Evolutionary conservation across 2,329 filamentous ascomycete species (phyloP).

Genomic region (Lachnellula willkommii): DNA sequence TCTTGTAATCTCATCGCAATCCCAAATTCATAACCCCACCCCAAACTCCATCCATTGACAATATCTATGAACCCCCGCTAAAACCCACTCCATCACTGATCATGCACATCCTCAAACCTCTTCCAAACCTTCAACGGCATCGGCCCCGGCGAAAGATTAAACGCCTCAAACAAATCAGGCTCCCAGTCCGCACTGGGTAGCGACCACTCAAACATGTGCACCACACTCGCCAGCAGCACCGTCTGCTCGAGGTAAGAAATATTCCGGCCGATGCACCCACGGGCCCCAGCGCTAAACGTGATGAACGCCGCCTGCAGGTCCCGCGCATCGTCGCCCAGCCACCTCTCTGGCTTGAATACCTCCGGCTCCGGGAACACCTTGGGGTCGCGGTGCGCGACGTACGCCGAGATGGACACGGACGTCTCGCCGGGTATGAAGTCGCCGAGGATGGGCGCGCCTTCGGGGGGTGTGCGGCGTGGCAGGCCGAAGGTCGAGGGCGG

Average conservation of each 20-base stretch:
- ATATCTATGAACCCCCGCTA: too few species aligned
- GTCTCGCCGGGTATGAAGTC: conserved; percentile 42
- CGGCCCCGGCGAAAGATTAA: conserved; percentile 25
- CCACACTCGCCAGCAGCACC: conserved; percentile 38
- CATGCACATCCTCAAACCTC: conserved; percentile 2
- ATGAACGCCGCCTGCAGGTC: conserved; percentile 36
- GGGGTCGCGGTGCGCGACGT: conserved; percentile 36
- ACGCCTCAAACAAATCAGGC: conserved; percentile 22
- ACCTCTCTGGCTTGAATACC: conserved; percentile 38
- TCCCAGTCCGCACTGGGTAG: conserved; percentile 30
- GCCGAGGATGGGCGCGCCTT: conserved; percentile 40
- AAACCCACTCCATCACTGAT: too few species aligned
- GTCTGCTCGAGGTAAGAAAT: conserved; percentile 43
- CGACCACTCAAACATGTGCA: conserved; percentile 40
- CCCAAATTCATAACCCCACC: too few species aligned
- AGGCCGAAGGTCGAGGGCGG: conserved; percentile 41
- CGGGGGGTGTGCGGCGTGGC: conserved; percentile 40
- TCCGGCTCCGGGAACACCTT: conserved; percentile 35
- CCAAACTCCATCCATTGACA: too few species aligned
- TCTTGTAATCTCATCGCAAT: too few species aligned
- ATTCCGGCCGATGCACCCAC: conserved; percentile 39
- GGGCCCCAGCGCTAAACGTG: conserved; percentile 36
- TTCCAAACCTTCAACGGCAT: conserved; percentile 29
- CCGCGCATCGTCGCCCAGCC: conserved; percentile 38
- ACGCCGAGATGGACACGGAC: conserved; percentile 40